phyloP scores from a whole-genome alignment of 148 eudicot genomes.

The Chenopodium berlandieri region DNA sequence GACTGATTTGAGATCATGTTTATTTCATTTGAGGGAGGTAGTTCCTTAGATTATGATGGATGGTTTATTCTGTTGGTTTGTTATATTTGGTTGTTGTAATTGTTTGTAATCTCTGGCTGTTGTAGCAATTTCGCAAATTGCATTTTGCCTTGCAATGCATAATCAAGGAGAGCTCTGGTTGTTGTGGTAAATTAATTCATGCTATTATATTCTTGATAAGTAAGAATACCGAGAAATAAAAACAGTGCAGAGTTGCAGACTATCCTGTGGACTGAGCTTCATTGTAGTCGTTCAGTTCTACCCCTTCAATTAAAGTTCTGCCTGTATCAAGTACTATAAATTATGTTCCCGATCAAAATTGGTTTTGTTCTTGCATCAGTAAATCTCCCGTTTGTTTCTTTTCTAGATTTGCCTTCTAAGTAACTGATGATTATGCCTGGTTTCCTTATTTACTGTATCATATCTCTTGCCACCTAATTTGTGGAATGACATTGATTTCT shows the following conservation, averaged over 20 bases:
- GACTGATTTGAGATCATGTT: neutral
- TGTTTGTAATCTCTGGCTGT: neutral
- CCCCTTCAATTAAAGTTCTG: neutral
- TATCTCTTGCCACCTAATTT: neutral
- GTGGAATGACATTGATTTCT: neutral
- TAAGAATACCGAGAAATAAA: neutral
- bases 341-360: neutral
- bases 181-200: neutral
- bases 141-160: neutral
- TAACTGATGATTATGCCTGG: neutral
- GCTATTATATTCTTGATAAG: neutral
- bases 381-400: neutral
- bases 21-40: neutral
- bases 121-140: neutral
- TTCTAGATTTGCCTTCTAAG: neutral
- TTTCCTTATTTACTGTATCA: neutral
- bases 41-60: neutral
- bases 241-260: neutral
- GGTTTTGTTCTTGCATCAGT: neutral
- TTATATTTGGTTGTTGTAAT: neutral
- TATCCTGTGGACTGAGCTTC: neutral
- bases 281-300: neutral
- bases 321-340: neutral
- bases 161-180: neutral
- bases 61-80: neutral